Evolutionary conservation across 148 eudicot species (phyloP), one percentile per base, ranked within the genome.

Genomic region (Heliamphora exappendiculata): DNA sequence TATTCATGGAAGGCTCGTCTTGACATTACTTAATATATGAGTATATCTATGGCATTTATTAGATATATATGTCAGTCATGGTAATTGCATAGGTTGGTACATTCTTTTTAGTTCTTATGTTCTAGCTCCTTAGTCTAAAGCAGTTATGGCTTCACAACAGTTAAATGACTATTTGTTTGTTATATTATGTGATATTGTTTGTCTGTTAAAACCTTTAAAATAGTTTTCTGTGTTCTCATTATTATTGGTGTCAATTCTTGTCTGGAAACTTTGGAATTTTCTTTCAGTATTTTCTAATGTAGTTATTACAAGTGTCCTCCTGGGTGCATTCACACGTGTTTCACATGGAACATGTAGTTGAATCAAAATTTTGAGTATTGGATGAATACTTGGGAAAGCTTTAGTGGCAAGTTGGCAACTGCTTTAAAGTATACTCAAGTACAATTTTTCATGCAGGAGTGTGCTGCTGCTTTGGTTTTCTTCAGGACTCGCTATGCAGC

Each of bases 401-500:
- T 41, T 41, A 13, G 34, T 41, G 12, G 70, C 47, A n/a, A 42
- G 17, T 26, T 41, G 12, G 70, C 47, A n/a, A 42, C 31, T 26
- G 5, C 49, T 39, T 12, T 31, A 31, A 24, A 20, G 14, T 63
- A 70, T n/a, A 47, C 19, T 78, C 41, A 67, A 69, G n/a, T 71
- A 65, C 72, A 70, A 19, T 63, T 72, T 57, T 68, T 76, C 20
- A 28, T 83, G 82, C 93, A 95, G 99, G 99, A 95, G 83, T 85
- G 88, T 83, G 84, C 89, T 69, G 88, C 93, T 78, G 97, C 97
- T 78, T 87, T 95, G 76, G 96, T 95, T 54, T 92, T 91, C 75
- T 92, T 92, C 81, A 89, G 78, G 83, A 89, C 94, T 28, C 97
- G 99, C 36, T 91, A 87, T 86, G 96, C 93, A 72, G 99, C 99